These are phyloP conservation scores for Eucalyptus brandiana DNA, from an alignment of 345 rosid genomes.

Conservation along the genomic window DNA sequence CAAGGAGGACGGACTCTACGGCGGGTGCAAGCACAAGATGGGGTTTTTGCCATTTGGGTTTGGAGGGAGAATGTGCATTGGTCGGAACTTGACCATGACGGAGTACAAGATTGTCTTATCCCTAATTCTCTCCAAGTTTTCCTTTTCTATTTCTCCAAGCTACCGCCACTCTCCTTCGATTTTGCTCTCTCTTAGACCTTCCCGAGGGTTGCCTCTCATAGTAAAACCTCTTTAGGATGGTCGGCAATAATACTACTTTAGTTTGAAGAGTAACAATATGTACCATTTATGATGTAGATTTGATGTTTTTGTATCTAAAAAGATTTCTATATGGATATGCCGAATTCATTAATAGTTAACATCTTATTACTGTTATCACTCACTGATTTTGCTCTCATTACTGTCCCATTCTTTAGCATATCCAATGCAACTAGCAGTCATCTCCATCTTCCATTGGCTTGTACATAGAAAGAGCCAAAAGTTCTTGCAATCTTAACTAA, in stretches of 20 bases:
- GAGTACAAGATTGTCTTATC: constrained; percentile 3
- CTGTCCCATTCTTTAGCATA: neutral
- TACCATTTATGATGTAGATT: neutral
- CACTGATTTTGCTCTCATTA: neutral
- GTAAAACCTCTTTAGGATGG: neutral
- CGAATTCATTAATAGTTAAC: neutral
- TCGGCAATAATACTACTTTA: neutral
- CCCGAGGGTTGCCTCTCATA: neutral
- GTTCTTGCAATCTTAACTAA: neutral
- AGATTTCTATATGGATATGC: neutral
- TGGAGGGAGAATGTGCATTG: constrained; percentile 7
- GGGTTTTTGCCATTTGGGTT: constrained; percentile 9
- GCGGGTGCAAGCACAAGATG: constrained; percentile 1
- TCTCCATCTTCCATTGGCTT: neutral
- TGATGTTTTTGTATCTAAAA: neutral
- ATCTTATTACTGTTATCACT: neutral
- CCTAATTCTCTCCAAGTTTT: neutral
- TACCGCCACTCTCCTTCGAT: neutral
- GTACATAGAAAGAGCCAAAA: neutral
- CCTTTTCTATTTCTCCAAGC: neutral
- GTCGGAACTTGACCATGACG: neutral
- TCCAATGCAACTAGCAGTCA: neutral
- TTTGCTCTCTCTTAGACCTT: constrained; percentile 2
- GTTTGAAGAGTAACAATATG: neutral
- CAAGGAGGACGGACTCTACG: neutral